These are phyloP conservation scores for Capsella bursapastoris DNA, from an alignment of 345 rosid species.

Conservation along the genomic window DNA sequence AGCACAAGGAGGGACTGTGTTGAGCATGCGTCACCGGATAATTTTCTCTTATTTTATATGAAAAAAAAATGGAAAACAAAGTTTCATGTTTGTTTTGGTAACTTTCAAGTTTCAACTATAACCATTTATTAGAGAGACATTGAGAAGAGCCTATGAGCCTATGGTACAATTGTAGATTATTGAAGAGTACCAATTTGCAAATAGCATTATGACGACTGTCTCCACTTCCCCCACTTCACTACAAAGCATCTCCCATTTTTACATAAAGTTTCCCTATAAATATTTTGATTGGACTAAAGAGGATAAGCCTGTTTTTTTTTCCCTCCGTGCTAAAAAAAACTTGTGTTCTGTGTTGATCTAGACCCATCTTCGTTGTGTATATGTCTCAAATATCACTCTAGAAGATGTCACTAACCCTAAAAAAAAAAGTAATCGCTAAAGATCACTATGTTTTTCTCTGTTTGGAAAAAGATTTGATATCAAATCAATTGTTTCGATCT, in stretches of 20 bases:
- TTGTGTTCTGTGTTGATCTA: constrained; percentile 23
- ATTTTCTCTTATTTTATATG: constrained; percentile 22
- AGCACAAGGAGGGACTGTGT: constrained; percentile 40
- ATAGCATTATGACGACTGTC: constrained; percentile 47
- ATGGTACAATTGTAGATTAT: constrained; percentile 33
- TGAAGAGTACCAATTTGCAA: constrained; percentile 40
- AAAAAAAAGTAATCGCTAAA: constrained; percentile 22
- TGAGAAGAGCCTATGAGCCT: constrained; percentile 30
- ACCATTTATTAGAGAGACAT: constrained; percentile 20
- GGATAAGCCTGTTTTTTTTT: constrained; percentile 53
- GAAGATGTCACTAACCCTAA: constrained; percentile 33
- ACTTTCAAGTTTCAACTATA: constrained; percentile 29
- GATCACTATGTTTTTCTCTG: constrained; percentile 33
- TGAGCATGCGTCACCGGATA: constrained; percentile 40
- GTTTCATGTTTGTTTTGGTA: constrained; percentile 16
- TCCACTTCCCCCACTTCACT: constrained; percentile 61
- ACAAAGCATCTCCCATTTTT: constrained; percentile 33
- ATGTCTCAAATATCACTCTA: constrained; percentile 21
- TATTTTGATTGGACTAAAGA: constrained; percentile 51
- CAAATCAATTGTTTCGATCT: constrained; percentile 3
- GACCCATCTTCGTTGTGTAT: constrained; percentile 18
- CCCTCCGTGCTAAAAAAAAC: constrained; percentile 21
- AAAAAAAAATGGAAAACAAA: not conserved
- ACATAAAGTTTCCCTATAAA: constrained; percentile 24
- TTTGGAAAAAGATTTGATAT: constrained; percentile 8